These are phyloP conservation scores for Paracorniculantispora psalliotae DNA, from an alignment of 2,329 filamentous ascomycete genomes.

Conservation along the genomic window DNA sequence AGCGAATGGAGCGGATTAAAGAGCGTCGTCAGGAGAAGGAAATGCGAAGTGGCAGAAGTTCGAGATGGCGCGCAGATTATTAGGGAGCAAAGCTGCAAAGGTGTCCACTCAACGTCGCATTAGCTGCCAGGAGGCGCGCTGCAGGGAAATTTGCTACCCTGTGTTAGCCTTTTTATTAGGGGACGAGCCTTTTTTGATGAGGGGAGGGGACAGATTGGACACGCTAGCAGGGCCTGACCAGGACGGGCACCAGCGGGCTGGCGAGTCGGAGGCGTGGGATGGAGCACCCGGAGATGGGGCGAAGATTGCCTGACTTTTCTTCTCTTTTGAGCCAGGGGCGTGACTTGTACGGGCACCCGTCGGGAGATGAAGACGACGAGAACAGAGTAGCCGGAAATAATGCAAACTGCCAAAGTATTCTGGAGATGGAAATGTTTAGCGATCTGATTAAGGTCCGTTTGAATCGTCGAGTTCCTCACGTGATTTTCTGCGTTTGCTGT, in stretches of 20 bases:
- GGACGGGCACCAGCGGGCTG: not conserved
- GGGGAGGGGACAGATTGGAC: not conserved
- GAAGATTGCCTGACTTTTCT: conserved; percentile 12
- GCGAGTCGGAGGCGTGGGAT: conserved; percentile 1
- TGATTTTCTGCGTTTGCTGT: conserved; percentile 1
- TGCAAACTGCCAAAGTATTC: not conserved
- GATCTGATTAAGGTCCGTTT: not conserved
- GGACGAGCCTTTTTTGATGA: conserved; percentile 5
- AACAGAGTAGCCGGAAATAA: not conserved
- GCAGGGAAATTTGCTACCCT: conserved; percentile 11
- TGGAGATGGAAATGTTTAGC: not conserved
- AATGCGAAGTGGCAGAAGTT: conserved; percentile 6
- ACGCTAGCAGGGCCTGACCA: conserved; percentile 2
- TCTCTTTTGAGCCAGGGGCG: conserved; percentile 7
- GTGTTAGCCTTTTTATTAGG: not conserved
- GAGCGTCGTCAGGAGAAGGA: conserved; percentile 11
- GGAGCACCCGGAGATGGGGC: conserved; percentile 9
- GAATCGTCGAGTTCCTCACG: not conserved
- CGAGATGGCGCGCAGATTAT: conserved; percentile 11
- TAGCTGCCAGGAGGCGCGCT: conserved; percentile 1
- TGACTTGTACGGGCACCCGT: not conserved
- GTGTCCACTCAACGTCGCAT: conserved; percentile 13
- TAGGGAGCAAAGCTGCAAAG: conserved; percentile 13
- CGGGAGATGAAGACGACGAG: not conserved
- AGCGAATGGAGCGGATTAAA: conserved; percentile 1